Conservation (phyloP, 768 basidiomycete genomes). For the Obba rivulosa region DNA sequence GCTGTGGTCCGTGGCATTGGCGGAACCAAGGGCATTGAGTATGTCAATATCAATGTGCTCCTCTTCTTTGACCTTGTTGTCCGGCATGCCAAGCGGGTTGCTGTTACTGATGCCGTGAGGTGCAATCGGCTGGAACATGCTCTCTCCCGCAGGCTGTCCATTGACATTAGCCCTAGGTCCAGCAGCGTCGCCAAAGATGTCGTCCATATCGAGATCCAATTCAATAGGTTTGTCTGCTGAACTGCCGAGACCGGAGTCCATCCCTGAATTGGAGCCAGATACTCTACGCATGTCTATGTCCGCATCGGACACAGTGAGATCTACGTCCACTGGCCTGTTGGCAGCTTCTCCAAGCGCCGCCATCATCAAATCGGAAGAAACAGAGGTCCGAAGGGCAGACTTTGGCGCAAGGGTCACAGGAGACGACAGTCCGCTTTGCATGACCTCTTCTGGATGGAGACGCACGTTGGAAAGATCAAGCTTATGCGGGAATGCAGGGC, state of each 20-base stretch:
- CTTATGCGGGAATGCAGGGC: constrained; percentile 65
- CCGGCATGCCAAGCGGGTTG: not conserved
- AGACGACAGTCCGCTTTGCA: constrained; percentile 59
- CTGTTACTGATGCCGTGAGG: not conserved
- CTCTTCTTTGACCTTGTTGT: constrained; percentile 14
- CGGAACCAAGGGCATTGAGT: constrained; percentile 2
- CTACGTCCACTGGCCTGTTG: constrained; percentile 44
- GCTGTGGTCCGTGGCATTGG: constrained; percentile 6
- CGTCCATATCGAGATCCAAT: constrained; percentile 69
- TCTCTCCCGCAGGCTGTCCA: constrained; percentile 5
- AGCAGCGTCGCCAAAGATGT: constrained; percentile 27
- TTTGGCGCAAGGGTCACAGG: constrained; percentile 81
- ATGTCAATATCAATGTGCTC: constrained; percentile 10
- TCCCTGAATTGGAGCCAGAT: not conserved
- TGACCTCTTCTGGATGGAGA: constrained; percentile 57
- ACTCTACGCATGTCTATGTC: constrained; percentile 16
- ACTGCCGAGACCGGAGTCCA: constrained; percentile 42
- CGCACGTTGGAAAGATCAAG: constrained; percentile 78
- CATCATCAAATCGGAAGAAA: constrained; percentile 58
- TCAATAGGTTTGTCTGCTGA: constrained; percentile 81
- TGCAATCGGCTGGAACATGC: not conserved
- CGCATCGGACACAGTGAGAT: constrained; percentile 45
- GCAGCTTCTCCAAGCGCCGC: constrained; percentile 33
- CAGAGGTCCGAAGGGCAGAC: constrained; percentile 51
- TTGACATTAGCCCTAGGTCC: constrained; percentile 10